Conservation (phyloP, 2,329 filamentous ascomycete species). For the Penicillium sp. region DNA sequence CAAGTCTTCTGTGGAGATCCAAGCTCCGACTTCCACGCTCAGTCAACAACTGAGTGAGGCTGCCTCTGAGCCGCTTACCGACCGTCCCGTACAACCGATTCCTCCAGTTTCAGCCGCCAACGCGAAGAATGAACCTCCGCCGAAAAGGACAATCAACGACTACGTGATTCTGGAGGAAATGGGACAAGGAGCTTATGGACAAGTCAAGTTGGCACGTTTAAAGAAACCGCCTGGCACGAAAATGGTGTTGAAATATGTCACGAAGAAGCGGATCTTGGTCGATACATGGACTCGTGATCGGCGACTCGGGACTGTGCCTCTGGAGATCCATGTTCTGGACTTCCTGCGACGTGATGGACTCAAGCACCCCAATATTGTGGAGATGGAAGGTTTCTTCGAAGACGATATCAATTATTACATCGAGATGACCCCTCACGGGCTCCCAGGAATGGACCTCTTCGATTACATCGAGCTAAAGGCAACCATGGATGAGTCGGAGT, state of each 20-base stretch:
- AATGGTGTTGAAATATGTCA: constrained; percentile 95
- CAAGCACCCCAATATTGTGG: constrained; percentile 64
- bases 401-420: constrained; percentile 86
- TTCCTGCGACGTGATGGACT: constrained; percentile 75
- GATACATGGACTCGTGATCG: constrained; percentile 98
- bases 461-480: constrained; percentile 96
- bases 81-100: constrained; percentile 42
- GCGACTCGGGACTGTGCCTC: constrained; percentile 84
- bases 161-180: constrained; percentile 95
- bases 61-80: constrained; percentile 46
- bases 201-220: constrained; percentile 90
- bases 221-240: constrained; percentile 74
- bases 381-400: constrained; percentile 69
- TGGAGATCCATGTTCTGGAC: constrained; percentile 96
- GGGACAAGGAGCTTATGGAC: constrained; percentile 96
- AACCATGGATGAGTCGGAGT: constrained; percentile 95
- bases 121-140: constrained; percentile 36
- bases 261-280: constrained; percentile 91
- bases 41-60: constrained; percentile 54
- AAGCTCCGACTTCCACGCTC: constrained; percentile 48
- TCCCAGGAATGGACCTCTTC: constrained; percentile 97
- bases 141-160: constrained; percentile 83
- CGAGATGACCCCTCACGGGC: constrained; percentile 88
- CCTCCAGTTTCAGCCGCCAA: constrained; percentile 28
- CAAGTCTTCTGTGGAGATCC: constrained; percentile 33